Evolutionary conservation across 2,329 filamentous ascomycete genomes (phyloP), one percentile per base, ranked within the genome.

Genomic region (Zasmidium citrigriseum): DNA sequence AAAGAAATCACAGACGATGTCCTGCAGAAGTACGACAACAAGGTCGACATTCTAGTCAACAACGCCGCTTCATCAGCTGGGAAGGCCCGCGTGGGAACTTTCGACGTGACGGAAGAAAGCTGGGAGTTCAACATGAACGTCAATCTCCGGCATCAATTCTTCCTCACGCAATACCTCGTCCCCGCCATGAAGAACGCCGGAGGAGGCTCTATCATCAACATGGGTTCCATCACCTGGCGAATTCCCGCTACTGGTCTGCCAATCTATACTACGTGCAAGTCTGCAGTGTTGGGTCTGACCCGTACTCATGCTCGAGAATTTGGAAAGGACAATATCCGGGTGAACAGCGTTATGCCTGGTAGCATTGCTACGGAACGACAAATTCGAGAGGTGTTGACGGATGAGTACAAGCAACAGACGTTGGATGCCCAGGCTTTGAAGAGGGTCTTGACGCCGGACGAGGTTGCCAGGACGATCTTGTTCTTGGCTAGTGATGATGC

Each of bases 131-230:
- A 78, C 60, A 63, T 84, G 38, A 82, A 83, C 57, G 85, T 89
- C 58, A 89, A 89, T 61, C 83, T 89, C 50, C 86, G 87, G 69
- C 83, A 83, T 14, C 78, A 89, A 47, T 89, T 83, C 70, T 71
- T 86, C n/a, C 84, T 85, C 0, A 82, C 83, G 1, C 78, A 79
- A 54, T 82, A 84, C 4, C 76, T 87, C 46, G 70, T 88, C 4
- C 82, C 82, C 0, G 83, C 86, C 55, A 83, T 89, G 52, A 71
- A 87, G 21, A 78, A 80, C 41, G 73, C 81, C 50, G 79, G 80
- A 1, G 79, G 81, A 0, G 86, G 84, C 0, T 80, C 75, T 44
- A 86, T 89, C 55, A 81, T 89, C 14, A 65, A 65, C 46, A 65
- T 68, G 61, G 63, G 65, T 45, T 61, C 55, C 23, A 70, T 70